Base-by-base conservation (phyloP, 495 filamentous ascomycete species). In the Darksidea phi region DNA sequence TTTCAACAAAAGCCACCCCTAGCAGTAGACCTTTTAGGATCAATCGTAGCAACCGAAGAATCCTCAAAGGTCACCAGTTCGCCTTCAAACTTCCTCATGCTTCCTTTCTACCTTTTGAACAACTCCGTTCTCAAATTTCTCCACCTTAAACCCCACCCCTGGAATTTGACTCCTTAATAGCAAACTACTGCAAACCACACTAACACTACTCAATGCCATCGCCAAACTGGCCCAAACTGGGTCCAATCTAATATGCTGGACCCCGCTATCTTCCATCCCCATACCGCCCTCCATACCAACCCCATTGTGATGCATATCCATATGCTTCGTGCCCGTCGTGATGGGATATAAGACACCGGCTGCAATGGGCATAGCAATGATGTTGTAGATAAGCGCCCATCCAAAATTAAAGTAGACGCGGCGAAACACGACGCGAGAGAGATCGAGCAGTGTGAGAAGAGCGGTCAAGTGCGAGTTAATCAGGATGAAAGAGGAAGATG, bases 151-250 rank as follows among this genome's bases (percentile, higher is more conserved):
- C 15, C 72, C 72, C 13, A 74, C 25, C 21, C 57, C 59, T 15
- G 63, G 57, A n/a, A 67, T 23, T 43, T 49, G 55, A 28, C 42
- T 64, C 61, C 72, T 64, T 54, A 74, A 51, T 43, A 54, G 26
- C 64, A 74, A 59, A 61, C 71, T 73, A 54, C 69, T 71, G 57
- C 60, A 70, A 23, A 73, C 86, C 25, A 95, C 91, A 64, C 88
- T 90, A 54, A 95, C 82, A 73, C 85, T 88, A 70, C 88, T 92
- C 72, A 87, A 64, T 37, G 91, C 91, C 91, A 96, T 96, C 1
- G 91, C 91, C 63, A 93, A 73, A 48, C 84, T 86, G 17, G 90
- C 91, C 90, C 90, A 95, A 11, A 90, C 90, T 0, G 91, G 91
- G 68, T 87, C 86, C 34, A 96, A 68, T 45, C 85, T 72, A 11